A percentile compares a stretch with the other conserved stretches of the same genome.
These are phyloP conservation scores for Penicillium lagena DNA, from an alignment of 495 filamentous ascomycete genomes.

Conservation along the genomic window DNA sequence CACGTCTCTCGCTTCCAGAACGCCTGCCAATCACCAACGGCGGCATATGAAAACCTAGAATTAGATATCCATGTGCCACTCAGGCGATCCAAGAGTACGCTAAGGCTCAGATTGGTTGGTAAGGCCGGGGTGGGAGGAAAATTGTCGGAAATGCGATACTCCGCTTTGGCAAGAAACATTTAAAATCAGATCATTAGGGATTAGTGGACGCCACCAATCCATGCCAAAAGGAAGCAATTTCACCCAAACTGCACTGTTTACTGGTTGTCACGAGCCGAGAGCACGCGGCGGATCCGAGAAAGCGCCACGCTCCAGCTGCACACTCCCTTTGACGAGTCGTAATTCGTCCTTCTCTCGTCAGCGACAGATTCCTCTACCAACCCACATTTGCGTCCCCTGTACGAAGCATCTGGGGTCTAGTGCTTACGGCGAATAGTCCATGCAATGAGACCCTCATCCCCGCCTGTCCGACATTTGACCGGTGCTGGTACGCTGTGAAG, in stretches of 20 bases:
- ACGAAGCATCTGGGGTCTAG: not conserved
- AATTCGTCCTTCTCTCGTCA: constrained; percentile 1
- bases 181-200: constrained; percentile 2
- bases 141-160: constrained; percentile 9
- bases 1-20: not conserved
- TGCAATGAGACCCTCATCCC: not conserved
- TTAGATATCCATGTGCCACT: constrained; percentile 3
- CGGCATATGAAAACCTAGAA: not conserved
- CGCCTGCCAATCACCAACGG: constrained; percentile 1
- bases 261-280: constrained; percentile 4
- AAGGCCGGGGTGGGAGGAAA: constrained; percentile 6
- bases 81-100: constrained; percentile 1
- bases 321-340: no score
- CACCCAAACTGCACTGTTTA: constrained; percentile 4
- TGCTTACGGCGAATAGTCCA: not conserved
- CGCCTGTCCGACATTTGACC: constrained; percentile 3
- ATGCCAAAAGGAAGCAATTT: constrained; percentile 10
- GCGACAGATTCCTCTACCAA: not conserved
- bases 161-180: constrained; percentile 1
- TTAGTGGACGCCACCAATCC: constrained; percentile 14
- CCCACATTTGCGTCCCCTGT: not conserved
- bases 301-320: constrained; percentile 3
- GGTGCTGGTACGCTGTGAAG: not conserved
- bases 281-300: not conserved
- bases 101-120: constrained; percentile 2